These are phyloP conservation scores for Ceratocystis variospora DNA, from an alignment of 2,329 filamentous ascomycete genomes.

Conservation along the genomic window DNA sequence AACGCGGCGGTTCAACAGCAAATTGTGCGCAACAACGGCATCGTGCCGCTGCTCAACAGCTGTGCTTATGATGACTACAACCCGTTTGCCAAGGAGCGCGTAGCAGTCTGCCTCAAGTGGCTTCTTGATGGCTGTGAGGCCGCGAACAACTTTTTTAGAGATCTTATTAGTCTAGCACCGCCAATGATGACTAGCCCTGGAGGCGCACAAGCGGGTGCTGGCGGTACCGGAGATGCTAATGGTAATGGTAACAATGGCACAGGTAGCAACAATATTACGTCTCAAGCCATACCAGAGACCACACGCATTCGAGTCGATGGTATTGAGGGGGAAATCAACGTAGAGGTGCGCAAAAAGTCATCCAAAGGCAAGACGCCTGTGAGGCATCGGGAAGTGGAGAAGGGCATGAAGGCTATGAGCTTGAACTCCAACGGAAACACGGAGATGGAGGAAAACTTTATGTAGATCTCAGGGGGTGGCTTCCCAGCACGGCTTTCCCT, in stretches of 20 bases:
- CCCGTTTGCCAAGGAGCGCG: conserved; percentile 83
- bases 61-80: conserved; percentile 88
- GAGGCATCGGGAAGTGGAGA: conserved; percentile 17
- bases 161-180: conserved; percentile 39
- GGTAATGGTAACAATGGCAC: background rate
- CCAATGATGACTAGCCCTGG: conserved; percentile 18
- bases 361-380: conserved; percentile 19
- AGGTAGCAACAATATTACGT: background rate
- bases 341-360: conserved; percentile 32
- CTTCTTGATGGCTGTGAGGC: conserved; percentile 60
- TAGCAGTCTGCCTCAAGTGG: conserved; percentile 78
- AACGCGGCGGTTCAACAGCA: conserved; percentile 73
- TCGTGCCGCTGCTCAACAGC: conserved; percentile 77
- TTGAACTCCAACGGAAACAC: conserved; percentile 17
- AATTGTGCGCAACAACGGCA: conserved; percentile 70
- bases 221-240: background rate
- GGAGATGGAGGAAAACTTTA: conserved; percentile 20
- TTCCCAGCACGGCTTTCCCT: too few species aligned
- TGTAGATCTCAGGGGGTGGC: conserved; percentile 5
- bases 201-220: background rate
- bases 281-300: conserved; percentile 9
- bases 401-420: conserved; percentile 14
- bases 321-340: conserved; percentile 42
- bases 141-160: conserved; percentile 56
- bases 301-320: conserved; percentile 37